Percentiles rank a stretch among this genome's conserved stretches.
Conservation (phyloP, 1,284 basidiomycete species). For the Heliocybe sulcata region DNA sequence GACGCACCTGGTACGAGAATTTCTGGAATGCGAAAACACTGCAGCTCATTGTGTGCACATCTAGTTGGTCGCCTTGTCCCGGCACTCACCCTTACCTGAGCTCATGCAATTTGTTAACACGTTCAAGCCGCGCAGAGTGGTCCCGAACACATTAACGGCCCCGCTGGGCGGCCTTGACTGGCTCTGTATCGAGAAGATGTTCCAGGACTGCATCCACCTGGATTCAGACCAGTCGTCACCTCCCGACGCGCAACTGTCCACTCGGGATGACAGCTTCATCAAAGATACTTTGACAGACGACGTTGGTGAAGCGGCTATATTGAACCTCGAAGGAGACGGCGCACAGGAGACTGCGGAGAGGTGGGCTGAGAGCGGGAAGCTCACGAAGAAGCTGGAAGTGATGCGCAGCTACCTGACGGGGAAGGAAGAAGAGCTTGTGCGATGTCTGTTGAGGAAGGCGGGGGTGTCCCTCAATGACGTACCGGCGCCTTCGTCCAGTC, state of each 20-base stretch:
- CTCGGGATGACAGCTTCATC: slow-evolving; percentile 15
- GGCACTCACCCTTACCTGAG: slow-evolving; percentile 85
- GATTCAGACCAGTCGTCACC: slow-evolving; percentile 20
- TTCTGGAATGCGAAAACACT: background rate
- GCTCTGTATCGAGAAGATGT: slow-evolving; percentile 60
- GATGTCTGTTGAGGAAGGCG: slow-evolving; percentile 15
- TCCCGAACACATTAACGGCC: slow-evolving; percentile 76
- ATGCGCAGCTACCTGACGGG: slow-evolving; percentile 35
- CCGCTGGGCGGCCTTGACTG: slow-evolving; percentile 59
- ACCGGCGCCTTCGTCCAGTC: slow-evolving; percentile 8
- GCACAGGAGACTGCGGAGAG: slow-evolving; percentile 33
- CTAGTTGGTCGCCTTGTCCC: slow-evolving; percentile 75
- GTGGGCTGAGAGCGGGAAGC: slow-evolving; percentile 46
- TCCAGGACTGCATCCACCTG: slow-evolving; percentile 42
- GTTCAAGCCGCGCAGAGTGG: slow-evolving; percentile 67
- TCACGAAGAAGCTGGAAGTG: slow-evolving; percentile 32
- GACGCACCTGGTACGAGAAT: slow-evolving; percentile 42
- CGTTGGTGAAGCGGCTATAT: slow-evolving; percentile 38
- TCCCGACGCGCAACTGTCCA: slow-evolving; percentile 4
- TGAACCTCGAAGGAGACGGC: slow-evolving; percentile 54
- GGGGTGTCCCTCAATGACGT: slow-evolving; percentile 4
- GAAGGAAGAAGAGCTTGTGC: slow-evolving; percentile 17
- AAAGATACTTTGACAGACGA: slow-evolving; percentile 15
- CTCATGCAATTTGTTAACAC: slow-evolving; percentile 71
- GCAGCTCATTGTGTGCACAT: background rate